Evolutionary conservation across 208 protist genomes (phyloP), one percentile per base, ranked within the genome.

Genomic region (Trypanosoma melophagium): DNA sequence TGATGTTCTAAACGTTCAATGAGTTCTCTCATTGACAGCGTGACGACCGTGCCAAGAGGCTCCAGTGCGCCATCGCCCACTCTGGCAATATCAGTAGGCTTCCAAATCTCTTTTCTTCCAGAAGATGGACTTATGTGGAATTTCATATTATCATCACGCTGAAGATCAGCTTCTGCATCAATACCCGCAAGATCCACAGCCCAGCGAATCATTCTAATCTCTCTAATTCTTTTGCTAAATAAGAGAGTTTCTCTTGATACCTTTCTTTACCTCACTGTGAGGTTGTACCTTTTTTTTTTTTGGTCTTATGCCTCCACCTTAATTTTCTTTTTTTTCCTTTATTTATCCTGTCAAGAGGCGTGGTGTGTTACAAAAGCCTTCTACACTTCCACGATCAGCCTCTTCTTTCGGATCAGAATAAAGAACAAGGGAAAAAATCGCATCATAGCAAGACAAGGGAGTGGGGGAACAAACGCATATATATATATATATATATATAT

Each of bases 131-230:
- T 47, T 13, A 60, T 44, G 49, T 80, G 79, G 24, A 71, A 66
- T 24, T 75, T 66, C 70, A 87, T 88, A 7, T 24, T 45, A 51
- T 84, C 77, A 68, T 94, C 83, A 0, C 78, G 83, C 51, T 74
- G 53, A 31, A 94, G 65, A 66, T 94, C 88, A 0, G 77, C 77
- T 42, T 87, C 81, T 16, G 87, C 68, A 65, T 94, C 86, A 70
- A 94, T 88, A 51, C 88, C 88, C 19, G 79, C 76, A 52, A 92
- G 76, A 63, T 94, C 85, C 13, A 94, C 85, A 22, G 88, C 71
- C 85, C 84, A 94, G 67, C 85, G 84, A 72, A 89, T 88, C 88
- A 94, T 94, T 50, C 1, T 57, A 57, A 57, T 3, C 9, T n/a
- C 16, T 47, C 16, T 47, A 47, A n/a, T n/a, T 47, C 9, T 47